A percentile compares a stretch with the other conserved stretches of the same genome.
Conservation (phyloP, 108 stramenopile genomes). For the Discostella pseudostelligera region DNA sequence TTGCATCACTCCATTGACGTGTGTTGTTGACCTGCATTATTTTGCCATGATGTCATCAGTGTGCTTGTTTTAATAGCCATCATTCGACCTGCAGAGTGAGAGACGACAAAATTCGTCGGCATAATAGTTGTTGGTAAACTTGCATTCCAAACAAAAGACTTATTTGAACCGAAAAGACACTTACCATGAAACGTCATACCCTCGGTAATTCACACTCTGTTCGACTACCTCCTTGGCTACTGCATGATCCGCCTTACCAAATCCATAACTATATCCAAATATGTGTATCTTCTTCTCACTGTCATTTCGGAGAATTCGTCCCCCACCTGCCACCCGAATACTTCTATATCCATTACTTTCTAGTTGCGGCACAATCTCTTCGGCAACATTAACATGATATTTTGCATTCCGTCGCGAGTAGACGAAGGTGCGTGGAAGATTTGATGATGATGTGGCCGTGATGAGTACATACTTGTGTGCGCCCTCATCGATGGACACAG, state of each 20-base stretch:
- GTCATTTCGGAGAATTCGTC: conserved; percentile 57
- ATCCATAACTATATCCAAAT: conserved; percentile 80
- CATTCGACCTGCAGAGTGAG: conserved; percentile 8
- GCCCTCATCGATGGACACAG: conserved; percentile 72
- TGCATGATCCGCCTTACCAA: conserved; percentile 77
- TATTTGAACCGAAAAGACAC: no score
- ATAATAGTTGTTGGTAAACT: no score
- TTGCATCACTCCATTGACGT: no score
- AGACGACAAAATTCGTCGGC: background rate
- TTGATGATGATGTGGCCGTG: conserved; percentile 44
- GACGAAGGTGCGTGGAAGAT: conserved; percentile 53
- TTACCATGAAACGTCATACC: conserved; percentile 54
- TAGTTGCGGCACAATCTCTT: conserved; percentile 61
- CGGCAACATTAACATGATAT: conserved; percentile 83
- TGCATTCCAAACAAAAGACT: no score
- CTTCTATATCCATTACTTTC: conserved; percentile 55
- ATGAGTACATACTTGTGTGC: conserved; percentile 82
- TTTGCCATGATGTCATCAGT: background rate
- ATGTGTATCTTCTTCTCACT: conserved; percentile 57
- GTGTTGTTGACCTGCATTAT: no score
- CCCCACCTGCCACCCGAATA: conserved; percentile 75
- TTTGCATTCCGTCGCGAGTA: conserved; percentile 52
- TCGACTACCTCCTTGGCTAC: conserved; percentile 58
- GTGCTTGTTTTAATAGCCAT: conserved; percentile 1
- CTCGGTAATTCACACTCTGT: conserved; percentile 50